These are phyloP conservation scores for Hyphopichia khmerensis DNA, from an alignment of 1,139 yeast genomes.

Conservation along the genomic window DNA sequence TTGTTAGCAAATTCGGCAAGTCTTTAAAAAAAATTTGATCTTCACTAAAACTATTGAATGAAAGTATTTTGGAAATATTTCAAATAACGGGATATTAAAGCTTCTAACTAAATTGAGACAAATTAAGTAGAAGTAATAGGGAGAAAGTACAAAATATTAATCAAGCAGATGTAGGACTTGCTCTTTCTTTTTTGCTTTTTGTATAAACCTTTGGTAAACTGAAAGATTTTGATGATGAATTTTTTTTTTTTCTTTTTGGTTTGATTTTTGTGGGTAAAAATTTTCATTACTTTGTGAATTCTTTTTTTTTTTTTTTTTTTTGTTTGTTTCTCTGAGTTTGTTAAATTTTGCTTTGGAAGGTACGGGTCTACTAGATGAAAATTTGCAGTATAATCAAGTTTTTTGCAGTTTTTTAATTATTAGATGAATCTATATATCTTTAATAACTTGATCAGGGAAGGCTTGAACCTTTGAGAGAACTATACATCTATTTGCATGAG, in stretches of 20 bases:
- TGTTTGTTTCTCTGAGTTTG: background rate
- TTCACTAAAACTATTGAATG: background rate
- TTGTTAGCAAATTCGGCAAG: background rate
- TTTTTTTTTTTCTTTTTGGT: background rate
- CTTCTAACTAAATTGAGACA: background rate
- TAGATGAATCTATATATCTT: background rate
- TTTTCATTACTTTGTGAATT: background rate
- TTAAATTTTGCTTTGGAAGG: background rate
- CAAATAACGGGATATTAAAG: background rate
- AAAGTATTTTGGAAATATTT: slow-evolving; percentile 1
- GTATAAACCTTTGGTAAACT: too few species aligned
- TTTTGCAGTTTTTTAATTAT: too few species aligned
- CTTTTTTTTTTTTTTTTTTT: background rate
- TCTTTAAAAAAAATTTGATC: background rate
- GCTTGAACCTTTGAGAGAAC: slow-evolving; percentile 77
- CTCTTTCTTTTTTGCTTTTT: too few species aligned
- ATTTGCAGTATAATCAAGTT: too few species aligned
- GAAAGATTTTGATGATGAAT: too few species aligned
- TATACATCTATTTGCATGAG: slow-evolving; percentile 70
- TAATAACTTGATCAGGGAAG: slow-evolving; percentile 50
- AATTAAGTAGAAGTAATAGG: background rate
- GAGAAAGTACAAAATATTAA: background rate
- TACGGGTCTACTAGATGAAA: background rate
- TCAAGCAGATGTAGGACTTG: too few species aligned
- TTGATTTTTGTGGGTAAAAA: background rate